Percentiles rank a stretch among this genome's conserved stretches.
Conservation (phyloP, 2,329 filamentous ascomycete species). For the Xylaria multiplex region DNA sequence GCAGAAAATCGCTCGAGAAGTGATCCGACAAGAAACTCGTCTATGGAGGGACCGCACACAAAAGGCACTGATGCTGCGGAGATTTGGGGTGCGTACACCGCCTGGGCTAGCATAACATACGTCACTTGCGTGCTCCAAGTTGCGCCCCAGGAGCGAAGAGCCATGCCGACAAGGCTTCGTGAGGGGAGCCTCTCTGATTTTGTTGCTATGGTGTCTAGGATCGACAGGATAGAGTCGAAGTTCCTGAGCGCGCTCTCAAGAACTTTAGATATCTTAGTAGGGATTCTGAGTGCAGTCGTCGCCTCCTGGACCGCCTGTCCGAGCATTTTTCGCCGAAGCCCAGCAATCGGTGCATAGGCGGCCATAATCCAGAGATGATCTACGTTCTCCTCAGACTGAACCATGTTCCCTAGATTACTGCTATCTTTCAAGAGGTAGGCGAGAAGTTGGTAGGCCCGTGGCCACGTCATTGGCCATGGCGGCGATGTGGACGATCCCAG, state of each 20-base stretch:
- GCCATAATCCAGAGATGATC: constrained; percentile 26
- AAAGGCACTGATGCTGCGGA: no score
- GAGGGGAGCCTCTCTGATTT: background rate
- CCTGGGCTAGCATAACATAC: no score
- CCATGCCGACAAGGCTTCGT: constrained; percentile 19
- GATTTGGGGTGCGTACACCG: no score
- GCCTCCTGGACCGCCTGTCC: constrained; percentile 14
- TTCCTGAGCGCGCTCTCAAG: constrained; percentile 9
- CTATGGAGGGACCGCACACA: no score
- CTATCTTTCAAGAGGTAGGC: constrained; percentile 5
- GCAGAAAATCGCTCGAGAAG: no score
- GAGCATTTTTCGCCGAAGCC: constrained; percentile 16
- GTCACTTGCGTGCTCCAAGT: constrained; percentile 23
- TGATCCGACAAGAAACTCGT: no score
- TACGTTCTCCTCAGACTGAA: constrained; percentile 16
- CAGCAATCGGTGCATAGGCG: constrained; percentile 27
- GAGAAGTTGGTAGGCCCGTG: constrained; percentile 17
- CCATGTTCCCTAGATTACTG: constrained; percentile 8
- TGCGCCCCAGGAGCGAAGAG: constrained; percentile 14
- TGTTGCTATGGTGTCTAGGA: background rate
- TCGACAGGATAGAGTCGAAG: constrained; percentile 20
- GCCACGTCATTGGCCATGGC: constrained; percentile 27
- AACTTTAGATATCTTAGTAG: constrained; percentile 24
- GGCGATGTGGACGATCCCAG: constrained; percentile 16
- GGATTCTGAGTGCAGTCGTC: constrained; percentile 16